Conservation (phyloP, 148 eudicot species). For the Nepenthes mirabilis region DNA sequence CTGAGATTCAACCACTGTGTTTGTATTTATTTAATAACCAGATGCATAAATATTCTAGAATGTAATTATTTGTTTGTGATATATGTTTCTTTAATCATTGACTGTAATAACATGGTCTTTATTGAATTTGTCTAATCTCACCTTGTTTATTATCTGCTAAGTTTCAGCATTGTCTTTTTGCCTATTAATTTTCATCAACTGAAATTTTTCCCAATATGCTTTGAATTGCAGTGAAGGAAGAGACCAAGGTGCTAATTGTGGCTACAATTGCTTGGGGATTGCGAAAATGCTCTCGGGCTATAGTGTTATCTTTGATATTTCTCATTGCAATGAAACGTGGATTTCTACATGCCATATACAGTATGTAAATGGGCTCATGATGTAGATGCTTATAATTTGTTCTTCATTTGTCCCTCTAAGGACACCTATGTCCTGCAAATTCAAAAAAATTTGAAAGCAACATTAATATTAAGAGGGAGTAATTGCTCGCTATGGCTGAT, state of each 20-base stretch:
- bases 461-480: not conserved
- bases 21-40: too few relatives aligned
- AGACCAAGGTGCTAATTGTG: slow-evolving; percentile 84
- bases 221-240: slow-evolving; percentile 64
- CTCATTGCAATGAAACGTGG: slow-evolving; percentile 95
- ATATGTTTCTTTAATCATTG: too few relatives aligned
- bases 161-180: not conserved
- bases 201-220: slow-evolving; percentile 1
- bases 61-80: too few relatives aligned
- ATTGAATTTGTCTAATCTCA: too few relatives aligned
- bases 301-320: slow-evolving; percentile 70
- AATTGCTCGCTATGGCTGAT: not conserved
- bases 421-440: not conserved
- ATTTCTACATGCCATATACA: slow-evolving; percentile 74
- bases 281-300: slow-evolving; percentile 88
- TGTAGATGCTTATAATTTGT: slow-evolving; percentile 3
- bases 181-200: not conserved
- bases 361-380: slow-evolving; percentile 29
- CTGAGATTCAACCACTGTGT: too few relatives aligned
- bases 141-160: not conserved
- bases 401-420: not conserved
- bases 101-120: too few relatives aligned
- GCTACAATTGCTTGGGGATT: slow-evolving; percentile 98
- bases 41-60: too few relatives aligned
- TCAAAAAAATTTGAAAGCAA: not conserved